Conservation (phyloP, 164 flowering plant genomes). For the Liquidambar formosana region DNA sequence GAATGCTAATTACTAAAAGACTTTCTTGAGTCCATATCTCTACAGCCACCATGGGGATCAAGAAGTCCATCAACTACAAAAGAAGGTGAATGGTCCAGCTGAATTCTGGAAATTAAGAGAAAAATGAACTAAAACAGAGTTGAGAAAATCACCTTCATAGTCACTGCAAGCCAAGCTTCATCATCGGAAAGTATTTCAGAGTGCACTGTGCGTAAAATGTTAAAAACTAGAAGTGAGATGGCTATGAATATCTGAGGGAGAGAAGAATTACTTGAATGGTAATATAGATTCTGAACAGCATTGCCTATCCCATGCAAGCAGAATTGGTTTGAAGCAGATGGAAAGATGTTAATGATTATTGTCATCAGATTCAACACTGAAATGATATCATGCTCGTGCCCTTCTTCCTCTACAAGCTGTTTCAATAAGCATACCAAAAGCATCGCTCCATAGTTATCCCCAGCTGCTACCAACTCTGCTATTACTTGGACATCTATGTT, state of each 20-base stretch:
- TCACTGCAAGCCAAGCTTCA: constrained; percentile 64
- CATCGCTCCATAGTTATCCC: constrained; percentile 59
- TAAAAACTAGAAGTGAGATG: constrained; percentile 46
- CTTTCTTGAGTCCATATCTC: constrained; percentile 46
- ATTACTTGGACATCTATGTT: constrained; percentile 30
- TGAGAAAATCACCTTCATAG: constrained; percentile 55
- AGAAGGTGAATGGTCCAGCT: constrained; percentile 12
- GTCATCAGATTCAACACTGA: constrained; percentile 47
- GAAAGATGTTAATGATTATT: constrained; percentile 43
- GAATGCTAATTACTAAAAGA: constrained; percentile 49
- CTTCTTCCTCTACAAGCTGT: constrained; percentile 52
- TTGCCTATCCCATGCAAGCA: constrained; percentile 61
- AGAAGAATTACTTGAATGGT: constrained; percentile 29
- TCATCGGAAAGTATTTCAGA: constrained; percentile 51
- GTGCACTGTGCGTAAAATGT: constrained; percentile 46
- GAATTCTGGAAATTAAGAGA: constrained; percentile 3
- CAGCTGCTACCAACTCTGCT: constrained; percentile 61
- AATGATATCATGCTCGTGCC: constrained; percentile 44
- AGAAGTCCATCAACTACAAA: constrained; percentile 61
- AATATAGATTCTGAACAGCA: constrained; percentile 43
- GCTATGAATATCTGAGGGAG: constrained; percentile 30
- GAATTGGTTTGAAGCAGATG: constrained; percentile 68
- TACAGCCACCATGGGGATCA: constrained; percentile 25
- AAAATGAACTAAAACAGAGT: constrained; percentile 1
- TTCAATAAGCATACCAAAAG: constrained; percentile 54